These are phyloP conservation scores for Vigna hirtella DNA, from an alignment of 306 rosid species.

Conservation along the genomic window DNA sequence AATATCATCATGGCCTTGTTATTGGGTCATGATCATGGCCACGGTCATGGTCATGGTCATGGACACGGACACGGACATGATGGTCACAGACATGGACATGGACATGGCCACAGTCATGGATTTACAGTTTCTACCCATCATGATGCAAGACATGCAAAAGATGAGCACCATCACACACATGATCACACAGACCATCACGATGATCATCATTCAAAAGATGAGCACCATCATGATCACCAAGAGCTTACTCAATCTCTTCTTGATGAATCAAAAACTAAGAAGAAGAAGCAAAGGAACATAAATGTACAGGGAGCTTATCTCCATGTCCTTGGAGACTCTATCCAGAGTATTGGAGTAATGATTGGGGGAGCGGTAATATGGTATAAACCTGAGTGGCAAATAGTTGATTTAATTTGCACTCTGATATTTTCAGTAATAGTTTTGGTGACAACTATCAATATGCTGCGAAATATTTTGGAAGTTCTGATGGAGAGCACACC, in stretches of 20 bases:
- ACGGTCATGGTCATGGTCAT: slow-evolving; percentile 51
- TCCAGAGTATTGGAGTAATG: slow-evolving; percentile 84
- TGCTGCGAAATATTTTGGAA: slow-evolving; percentile 75
- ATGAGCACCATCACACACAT: slow-evolving; percentile 56
- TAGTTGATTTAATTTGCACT: slow-evolving; percentile 77
- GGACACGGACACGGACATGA: slow-evolving; percentile 44
- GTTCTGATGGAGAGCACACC: slow-evolving; percentile 88
- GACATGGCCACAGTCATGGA: slow-evolving; percentile 56
- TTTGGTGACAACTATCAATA: slow-evolving; percentile 70
- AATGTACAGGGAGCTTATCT: slow-evolving; percentile 83
- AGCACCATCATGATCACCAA: slow-evolving; percentile 39
- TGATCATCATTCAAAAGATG: slow-evolving; percentile 42
- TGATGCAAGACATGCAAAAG: slow-evolving; percentile 39
- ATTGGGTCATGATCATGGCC: slow-evolving; percentile 81
- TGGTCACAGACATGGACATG: slow-evolving; percentile 35
- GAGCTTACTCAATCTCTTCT: slow-evolving; percentile 56
- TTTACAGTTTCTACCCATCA: slow-evolving; percentile 53
- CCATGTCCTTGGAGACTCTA: slow-evolving; percentile 79
- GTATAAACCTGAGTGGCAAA: slow-evolving; percentile 70
- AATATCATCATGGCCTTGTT: slow-evolving; percentile 73
- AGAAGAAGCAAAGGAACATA: slow-evolving; percentile 61
- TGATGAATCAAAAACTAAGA: slow-evolving; percentile 47
- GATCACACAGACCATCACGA: slow-evolving; percentile 37
- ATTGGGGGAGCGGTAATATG: slow-evolving; percentile 83
- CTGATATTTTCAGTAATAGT: slow-evolving; percentile 69